A percentile compares a stretch with the other conserved stretches of the same genome.
phyloP scores from a whole-genome alignment of 2,329 filamentous ascomycete genomes.

The Alternaria dauci region DNA sequence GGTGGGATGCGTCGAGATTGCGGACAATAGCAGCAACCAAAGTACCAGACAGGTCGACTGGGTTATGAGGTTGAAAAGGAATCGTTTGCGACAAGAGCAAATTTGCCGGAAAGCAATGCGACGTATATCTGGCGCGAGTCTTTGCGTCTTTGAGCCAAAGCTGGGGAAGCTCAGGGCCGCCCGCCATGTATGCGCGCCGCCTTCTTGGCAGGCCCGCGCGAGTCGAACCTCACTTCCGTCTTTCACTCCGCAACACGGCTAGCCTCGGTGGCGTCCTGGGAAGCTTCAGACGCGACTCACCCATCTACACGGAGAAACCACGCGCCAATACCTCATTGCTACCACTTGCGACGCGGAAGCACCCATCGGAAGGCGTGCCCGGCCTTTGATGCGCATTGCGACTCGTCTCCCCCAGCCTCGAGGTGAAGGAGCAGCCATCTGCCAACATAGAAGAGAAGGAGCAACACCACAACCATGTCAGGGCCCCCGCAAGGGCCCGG shows the following conservation, averaged over 20 bases:
- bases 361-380: not conserved
- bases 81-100: not conserved
- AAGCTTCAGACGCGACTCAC: constrained; percentile 10
- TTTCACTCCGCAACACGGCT: constrained; percentile 31
- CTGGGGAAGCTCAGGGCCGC: constrained; percentile 10
- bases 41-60: not conserved
- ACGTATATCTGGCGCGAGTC: not conserved
- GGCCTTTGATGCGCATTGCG: constrained; percentile 28
- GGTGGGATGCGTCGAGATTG: constrained; percentile 7
- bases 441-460: constrained; percentile 31
- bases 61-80: no score
- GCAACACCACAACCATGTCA: constrained; percentile 42
- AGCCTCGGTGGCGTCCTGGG: constrained; percentile 13
- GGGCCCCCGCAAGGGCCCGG: constrained; percentile 48
- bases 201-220: constrained; percentile 31
- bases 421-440: constrained; percentile 31
- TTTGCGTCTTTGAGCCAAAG: constrained; percentile 4
- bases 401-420: constrained; percentile 22
- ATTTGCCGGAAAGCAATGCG: constrained; percentile 1
- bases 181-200: constrained; percentile 12
- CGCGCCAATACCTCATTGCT: constrained; percentile 1
- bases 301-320: not conserved
- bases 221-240: constrained; percentile 34
- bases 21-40: not conserved
- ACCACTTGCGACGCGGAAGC: constrained; percentile 2